A percentile compares a stretch with the other conserved stretches of the same genome.
phyloP scores from a whole-genome alignment of 2,329 filamentous ascomycete genomes.

The Paraphaeosphaeria minitans region DNA sequence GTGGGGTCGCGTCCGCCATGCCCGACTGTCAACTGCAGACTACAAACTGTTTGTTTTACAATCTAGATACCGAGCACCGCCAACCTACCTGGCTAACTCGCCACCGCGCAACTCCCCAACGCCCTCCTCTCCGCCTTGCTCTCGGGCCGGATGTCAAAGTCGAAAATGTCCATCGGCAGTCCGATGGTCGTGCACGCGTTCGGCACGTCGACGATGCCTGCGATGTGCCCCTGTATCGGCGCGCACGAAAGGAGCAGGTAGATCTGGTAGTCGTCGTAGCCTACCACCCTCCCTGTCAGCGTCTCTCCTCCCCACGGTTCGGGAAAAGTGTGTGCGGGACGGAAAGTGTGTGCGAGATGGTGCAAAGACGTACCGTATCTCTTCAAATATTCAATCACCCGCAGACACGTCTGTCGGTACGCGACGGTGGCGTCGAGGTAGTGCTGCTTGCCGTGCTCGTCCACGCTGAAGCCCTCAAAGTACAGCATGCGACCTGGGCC shows the following conservation, averaged over 20 bases:
- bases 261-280: slow-evolving; percentile 74
- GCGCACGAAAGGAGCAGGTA: slow-evolving; percentile 86
- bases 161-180: slow-evolving; percentile 90
- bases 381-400: slow-evolving; percentile 78
- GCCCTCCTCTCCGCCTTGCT: slow-evolving; percentile 65
- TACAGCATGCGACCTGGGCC: slow-evolving; percentile 81
- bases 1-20: too few species aligned
- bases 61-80: background rate
- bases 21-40: too few species aligned
- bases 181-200: slow-evolving; percentile 91
- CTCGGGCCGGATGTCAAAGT: slow-evolving; percentile 83
- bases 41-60: too few species aligned
- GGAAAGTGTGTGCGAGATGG: too few species aligned
- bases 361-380: slow-evolving; percentile 67
- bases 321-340: too few species aligned
- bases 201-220: slow-evolving; percentile 85
- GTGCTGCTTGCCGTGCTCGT: slow-evolving; percentile 86
- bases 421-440: slow-evolving; percentile 86
- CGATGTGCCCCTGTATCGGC: slow-evolving; percentile 85
- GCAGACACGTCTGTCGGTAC: slow-evolving; percentile 79
- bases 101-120: slow-evolving; percentile 73
- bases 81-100: slow-evolving; percentile 38
- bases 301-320: too few species aligned
- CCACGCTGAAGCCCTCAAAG: slow-evolving; percentile 89
- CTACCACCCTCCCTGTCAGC: slow-evolving; percentile 34